These are phyloP conservation scores for Chrysoporthe cubensis DNA, from an alignment of 2,329 filamentous ascomycete genomes.

Conservation along the genomic window DNA sequence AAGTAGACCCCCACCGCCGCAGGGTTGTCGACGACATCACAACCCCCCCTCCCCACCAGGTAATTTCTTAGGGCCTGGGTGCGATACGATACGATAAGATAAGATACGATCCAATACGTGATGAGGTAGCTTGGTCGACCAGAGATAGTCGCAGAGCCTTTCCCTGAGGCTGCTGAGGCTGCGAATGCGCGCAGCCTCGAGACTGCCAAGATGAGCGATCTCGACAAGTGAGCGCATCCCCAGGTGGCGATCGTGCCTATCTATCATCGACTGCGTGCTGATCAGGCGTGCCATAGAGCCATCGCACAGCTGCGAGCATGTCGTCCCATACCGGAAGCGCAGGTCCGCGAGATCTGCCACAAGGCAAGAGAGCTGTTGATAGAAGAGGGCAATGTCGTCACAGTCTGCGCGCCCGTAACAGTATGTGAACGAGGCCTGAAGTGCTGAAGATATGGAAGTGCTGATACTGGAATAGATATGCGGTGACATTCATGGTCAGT, in stretches of 20 bases:
- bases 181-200: slow-evolving; percentile 15
- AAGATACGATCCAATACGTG: neutral
- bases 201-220: slow-evolving; percentile 18
- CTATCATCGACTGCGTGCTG: slow-evolving; percentile 17
- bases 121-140: slow-evolving; percentile 19
- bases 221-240: slow-evolving; percentile 65
- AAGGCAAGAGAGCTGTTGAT: slow-evolving; percentile 95
- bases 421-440: slow-evolving; percentile 49
- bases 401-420: slow-evolving; percentile 91
- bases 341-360: slow-evolving; percentile 96
- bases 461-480: slow-evolving; percentile 67
- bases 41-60: neutral
- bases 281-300: slow-evolving; percentile 60
- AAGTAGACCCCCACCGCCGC: neutral
- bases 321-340: slow-evolving; percentile 90
- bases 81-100: neutral
- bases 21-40: neutral
- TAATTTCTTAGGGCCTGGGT: too few relatives aligned
- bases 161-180: slow-evolving; percentile 17
- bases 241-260: slow-evolving; percentile 4
- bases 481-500: slow-evolving; percentile 95
- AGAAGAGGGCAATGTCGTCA: slow-evolving; percentile 96
- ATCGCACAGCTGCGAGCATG: slow-evolving; percentile 96
- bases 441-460: neutral
- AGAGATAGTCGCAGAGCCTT: slow-evolving; percentile 13